Base-by-base conservation (phyloP, 371 early-diverging fungal genomes). In the Circinella minor region DNA sequence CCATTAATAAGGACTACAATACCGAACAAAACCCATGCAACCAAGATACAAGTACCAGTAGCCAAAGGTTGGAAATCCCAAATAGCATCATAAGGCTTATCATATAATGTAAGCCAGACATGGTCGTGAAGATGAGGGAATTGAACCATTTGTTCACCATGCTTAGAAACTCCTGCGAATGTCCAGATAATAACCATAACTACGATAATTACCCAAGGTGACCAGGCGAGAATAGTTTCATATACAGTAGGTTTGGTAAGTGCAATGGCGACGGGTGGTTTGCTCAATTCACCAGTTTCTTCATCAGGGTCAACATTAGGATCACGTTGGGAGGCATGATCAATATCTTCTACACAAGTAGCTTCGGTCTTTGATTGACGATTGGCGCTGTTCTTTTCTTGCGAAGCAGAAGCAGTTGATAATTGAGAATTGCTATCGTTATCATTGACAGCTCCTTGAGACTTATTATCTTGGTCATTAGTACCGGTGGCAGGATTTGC, bases 11-110 rank as follows among this genome's bases (percentile, higher is more conserved):
- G 61, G 36, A 81, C 81, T 65, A 82, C 69, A 37, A 63, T 62
- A 55, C 65, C 66, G 51, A 79, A 85, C 5, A 77, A 72, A 18
- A 85, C 36, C 1, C 67, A 54, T 10, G 79, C 69, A 5, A 82
- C 63, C 11, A 85, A 65, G 37, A 85, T 82, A 7, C 81, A 81
- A 14, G 85, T 85, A 11, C 85, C 85, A 5, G 85, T 85, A 36
- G 80, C 81, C n/a, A 85, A 59, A 9, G 85, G 85, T 34, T 85
- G 81, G 73, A 85, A 85, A 11, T 66, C 73, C 82, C 82, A 85
- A 38, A 85, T 69, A 20, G 85, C 85, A 63, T 71, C 78, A 57
- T 85, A 85, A 27, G 55, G 66, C 62, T 85, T 81, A 3, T 60
- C 63, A 48, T 81, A 85, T 8, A 85, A 66, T 0, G 85, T 85